Evolutionary conservation across 73 alveolate genomes (phyloP).

Genomic region (Symbiodinium pilosum): DNA sequence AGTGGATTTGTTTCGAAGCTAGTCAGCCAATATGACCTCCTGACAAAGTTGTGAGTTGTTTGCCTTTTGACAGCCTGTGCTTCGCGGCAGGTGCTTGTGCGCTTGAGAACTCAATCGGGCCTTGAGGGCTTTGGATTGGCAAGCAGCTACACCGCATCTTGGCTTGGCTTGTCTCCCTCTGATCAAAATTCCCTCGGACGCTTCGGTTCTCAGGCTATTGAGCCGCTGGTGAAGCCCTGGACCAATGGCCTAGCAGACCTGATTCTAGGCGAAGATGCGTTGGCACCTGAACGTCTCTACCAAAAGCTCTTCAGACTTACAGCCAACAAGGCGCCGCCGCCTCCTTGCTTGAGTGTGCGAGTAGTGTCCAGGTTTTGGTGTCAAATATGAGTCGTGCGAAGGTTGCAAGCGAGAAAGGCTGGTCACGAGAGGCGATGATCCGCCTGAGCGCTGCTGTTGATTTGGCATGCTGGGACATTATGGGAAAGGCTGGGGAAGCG

Average conservation of each 20-base stretch:
- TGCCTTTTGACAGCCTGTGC: background rate
- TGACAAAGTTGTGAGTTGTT: too few species aligned
- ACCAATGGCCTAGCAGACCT: slow-evolving; percentile 38
- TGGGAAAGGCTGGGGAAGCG: slow-evolving; percentile 54
- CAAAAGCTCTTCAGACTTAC: slow-evolving; percentile 24
- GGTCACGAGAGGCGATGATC: slow-evolving; percentile 87
- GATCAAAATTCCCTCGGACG: background rate
- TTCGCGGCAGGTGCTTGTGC: slow-evolving; percentile 36
- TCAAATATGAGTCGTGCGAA: background rate
- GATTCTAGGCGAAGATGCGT: slow-evolving; percentile 57
- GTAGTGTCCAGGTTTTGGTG: background rate
- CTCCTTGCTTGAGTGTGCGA: background rate
- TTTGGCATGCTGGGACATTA: slow-evolving; percentile 90
- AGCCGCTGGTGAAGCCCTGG: slow-evolving; percentile 54
- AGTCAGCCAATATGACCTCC: too few species aligned
- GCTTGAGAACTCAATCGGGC: slow-evolving; percentile 27
- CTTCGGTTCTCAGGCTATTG: background rate
- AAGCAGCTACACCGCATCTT: slow-evolving; percentile 40
- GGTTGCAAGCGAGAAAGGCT: slow-evolving; percentile 88
- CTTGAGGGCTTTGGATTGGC: slow-evolving; percentile 83
- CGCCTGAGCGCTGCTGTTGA: slow-evolving; percentile 88
- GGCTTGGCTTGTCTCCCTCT: background rate
- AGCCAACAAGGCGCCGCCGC: background rate
- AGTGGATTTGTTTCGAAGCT: too few species aligned
- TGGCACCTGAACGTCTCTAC: slow-evolving; percentile 60